phyloP scores from a whole-genome alignment of 2,329 filamentous ascomycete species.

The Ceratocystis harringtonii region DNA sequence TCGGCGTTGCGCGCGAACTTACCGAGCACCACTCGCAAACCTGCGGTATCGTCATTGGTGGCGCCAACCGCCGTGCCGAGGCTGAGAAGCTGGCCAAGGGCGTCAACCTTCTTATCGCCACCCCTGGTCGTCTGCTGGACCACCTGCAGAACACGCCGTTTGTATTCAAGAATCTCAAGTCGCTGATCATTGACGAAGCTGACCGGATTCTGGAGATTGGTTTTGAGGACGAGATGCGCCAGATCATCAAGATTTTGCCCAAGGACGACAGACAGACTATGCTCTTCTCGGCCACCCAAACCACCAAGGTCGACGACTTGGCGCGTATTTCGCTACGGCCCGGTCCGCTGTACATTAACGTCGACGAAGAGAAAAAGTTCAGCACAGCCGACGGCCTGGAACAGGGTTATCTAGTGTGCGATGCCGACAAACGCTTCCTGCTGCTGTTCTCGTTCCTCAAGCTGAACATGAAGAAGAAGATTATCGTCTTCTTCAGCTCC shows the following conservation, averaged over 20 bases:
- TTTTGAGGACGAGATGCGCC: constrained; percentile 96
- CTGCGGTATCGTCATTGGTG: constrained; percentile 90
- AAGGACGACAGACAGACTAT: constrained; percentile 81
- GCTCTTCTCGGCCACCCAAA: constrained; percentile 98
- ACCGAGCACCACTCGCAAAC: constrained; percentile 90
- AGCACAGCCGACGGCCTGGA: constrained; percentile 88
- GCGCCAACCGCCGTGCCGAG: constrained; percentile 79
- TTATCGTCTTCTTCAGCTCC: constrained; percentile 90
- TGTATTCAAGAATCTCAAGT: constrained; percentile 80
- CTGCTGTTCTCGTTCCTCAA: constrained; percentile 91
- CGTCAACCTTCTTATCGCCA: constrained; percentile 87
- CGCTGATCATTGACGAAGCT: constrained; percentile 88
- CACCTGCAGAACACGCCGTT: constrained; percentile 91
- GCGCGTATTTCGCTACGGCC: constrained; percentile 83
- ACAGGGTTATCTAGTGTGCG: constrained; percentile 89
- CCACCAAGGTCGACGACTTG: constrained; percentile 94
- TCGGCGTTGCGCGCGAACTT: constrained; percentile 82
- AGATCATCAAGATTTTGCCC: constrained; percentile 88
- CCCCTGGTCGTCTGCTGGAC: constrained; percentile 81
- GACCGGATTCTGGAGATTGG: constrained; percentile 93
- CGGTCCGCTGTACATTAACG: constrained; percentile 91
- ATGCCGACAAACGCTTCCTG: constrained; percentile 84
- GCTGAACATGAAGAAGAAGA: constrained; percentile 78
- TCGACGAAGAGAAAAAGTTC: constrained; percentile 77
- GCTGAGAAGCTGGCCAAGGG: constrained; percentile 89